Percentiles rank a stretch among this genome's conserved stretches.
phyloP scores from a whole-genome alignment of 1,284 basidiomycete genomes.

The Puccinia polysora region DNA sequence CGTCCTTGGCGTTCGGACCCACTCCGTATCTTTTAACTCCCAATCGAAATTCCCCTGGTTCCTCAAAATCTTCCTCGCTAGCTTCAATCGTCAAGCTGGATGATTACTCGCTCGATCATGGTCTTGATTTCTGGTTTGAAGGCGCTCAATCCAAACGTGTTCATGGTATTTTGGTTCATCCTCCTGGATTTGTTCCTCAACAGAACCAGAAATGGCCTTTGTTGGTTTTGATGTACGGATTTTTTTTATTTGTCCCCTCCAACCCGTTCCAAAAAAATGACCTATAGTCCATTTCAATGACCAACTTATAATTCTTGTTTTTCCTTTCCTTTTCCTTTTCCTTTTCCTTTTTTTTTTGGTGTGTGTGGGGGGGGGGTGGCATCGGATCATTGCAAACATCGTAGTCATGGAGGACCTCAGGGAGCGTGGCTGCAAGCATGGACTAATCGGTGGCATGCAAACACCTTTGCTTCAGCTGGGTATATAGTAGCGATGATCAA shows the following conservation, averaged over 20 bases:
- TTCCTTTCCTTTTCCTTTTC: too few relatives aligned
- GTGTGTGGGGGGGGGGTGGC: too few relatives aligned
- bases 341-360: too few relatives aligned
- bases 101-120: slow-evolving; percentile 3
- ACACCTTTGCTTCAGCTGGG: slow-evolving; percentile 48
- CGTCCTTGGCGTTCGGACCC: background rate
- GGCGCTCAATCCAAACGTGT: slow-evolving; percentile 21
- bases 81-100: background rate
- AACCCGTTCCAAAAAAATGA: slow-evolving; percentile 45
- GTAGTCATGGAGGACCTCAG: slow-evolving; percentile 50
- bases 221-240: slow-evolving; percentile 29
- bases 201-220: slow-evolving; percentile 38
- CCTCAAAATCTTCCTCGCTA: background rate
- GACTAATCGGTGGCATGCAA: slow-evolving; percentile 49
- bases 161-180: slow-evolving; percentile 29
- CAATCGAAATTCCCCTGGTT: background rate
- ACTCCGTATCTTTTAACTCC: slow-evolving; percentile 1
- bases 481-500: slow-evolving; percentile 48
- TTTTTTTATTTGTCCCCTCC: background rate
- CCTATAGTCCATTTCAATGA: too few relatives aligned
- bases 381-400: too few relatives aligned
- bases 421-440: slow-evolving; percentile 49
- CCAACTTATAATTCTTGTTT: too few relatives aligned
- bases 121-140: slow-evolving; percentile 29
- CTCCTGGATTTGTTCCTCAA: slow-evolving; percentile 19